Evolutionary conservation across 2,329 filamentous ascomycete species (phyloP), one percentile per base, ranked within the genome.

Genomic region (Diplodia scrobiculata): DNA sequence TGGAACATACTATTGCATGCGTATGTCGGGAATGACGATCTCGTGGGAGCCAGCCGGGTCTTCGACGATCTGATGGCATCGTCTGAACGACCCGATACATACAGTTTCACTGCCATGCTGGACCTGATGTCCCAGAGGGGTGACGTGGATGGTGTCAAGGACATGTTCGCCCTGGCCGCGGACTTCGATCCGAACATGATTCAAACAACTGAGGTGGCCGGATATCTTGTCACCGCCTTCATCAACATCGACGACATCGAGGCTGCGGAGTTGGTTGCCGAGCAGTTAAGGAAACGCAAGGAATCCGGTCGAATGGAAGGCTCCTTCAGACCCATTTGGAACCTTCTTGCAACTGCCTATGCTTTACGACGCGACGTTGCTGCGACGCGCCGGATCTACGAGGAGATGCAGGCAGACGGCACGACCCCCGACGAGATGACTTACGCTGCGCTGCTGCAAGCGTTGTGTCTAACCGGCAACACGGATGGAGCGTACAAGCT

Each of bases 1-100:
- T 96, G 90, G 89, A 96, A 96, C 73, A 87, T 88, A 25, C 77
- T 97, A 32, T 81, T 98, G 53, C 86, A 89, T 71, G 88, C 89
- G 2, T 85, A 92, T 76, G 83, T 84, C 19, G 87, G 86, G 70
- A 84, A 84, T 0, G 83, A 86, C 55, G 87, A 95, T 73, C 84
- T 91, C 51, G 81, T 86, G n/a, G 85, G 86, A 5, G 89, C 88
- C 13, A 79, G 91, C 66, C 74, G 80, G 6, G 82, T 84, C 58
- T 92, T 96, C 71, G 82, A 87, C 19, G 78, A 83, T 10, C 83
- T 95, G 74, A 67, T 84, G 3, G 69, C 82, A 70, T 71, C 75
- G 68, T 72, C 79, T 68, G 36, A 86, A 3, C 72, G 76, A 25
- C 88, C 90, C 0, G 85, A 91, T 74, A 72, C 79, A 0, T 83